Percentiles rank a stretch among this genome's conserved stretches.
phyloP scores from a whole-genome alignment of 345 rosid species.

The Syzygium grande region DNA sequence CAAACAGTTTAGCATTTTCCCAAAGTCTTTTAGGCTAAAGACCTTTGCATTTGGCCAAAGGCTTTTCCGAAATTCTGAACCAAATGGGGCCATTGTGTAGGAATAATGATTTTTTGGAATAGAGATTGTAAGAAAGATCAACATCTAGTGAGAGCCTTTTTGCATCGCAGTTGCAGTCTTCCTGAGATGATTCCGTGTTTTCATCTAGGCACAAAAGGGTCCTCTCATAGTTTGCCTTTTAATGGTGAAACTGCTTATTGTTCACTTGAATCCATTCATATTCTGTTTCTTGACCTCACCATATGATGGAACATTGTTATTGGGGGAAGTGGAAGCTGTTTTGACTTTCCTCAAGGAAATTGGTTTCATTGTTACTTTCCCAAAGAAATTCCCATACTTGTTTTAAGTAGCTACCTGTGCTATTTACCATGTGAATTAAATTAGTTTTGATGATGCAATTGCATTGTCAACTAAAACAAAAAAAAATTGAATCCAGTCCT shows the following conservation, averaged over 20 bases:
- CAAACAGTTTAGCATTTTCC: no score
- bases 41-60: no score
- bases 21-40: no score
- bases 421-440: neutral
- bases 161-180: neutral
- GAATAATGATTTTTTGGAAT: neutral
- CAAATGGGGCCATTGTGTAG: no score
- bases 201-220: neutral
- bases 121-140: neutral
- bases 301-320: neutral
- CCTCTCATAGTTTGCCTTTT: neutral
- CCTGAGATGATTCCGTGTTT: neutral
- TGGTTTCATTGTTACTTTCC: neutral
- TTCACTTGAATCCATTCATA: neutral
- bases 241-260: neutral
- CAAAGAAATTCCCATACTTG: neutral
- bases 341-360: neutral
- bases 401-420: neutral
- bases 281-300: neutral
- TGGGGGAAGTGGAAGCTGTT: neutral
- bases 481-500: neutral
- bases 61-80: no score
- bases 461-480: neutral
- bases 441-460: neutral
- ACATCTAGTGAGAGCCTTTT: neutral